Base-by-base conservation (phyloP, 306 rosid genomes). In the Gillenia trifoliata region DNA sequence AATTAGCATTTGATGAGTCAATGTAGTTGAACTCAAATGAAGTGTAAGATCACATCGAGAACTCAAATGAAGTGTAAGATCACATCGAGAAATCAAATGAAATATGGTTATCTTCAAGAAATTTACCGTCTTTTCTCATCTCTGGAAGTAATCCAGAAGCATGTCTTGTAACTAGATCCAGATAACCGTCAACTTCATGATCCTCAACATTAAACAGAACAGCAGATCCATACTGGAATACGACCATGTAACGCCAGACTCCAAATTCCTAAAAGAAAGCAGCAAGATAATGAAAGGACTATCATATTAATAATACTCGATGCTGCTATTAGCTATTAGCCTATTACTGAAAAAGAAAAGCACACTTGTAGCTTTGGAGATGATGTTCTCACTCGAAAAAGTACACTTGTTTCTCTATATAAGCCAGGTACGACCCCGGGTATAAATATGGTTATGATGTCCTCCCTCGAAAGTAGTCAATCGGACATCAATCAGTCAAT, bases 141-240 rank as follows among this genome's bases (percentile, higher is more conserved):
- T 94, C 99, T 66, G 77, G 85, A 78, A 94, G 96, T 83, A 92
- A 72, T 69, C 96, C 93, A 67, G 96, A 90, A 67, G 99, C 90
- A 85, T 94, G 96, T 83, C 90, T 86, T 86, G 75, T 83, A 64
- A 92, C 91, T 62, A 92, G 64, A 43, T 81, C 88, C 54, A 92
- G 82, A 83, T 90, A 92, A 75, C 47, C 57, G 67, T 92, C 93
- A 70, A 87, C 92, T 86, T 94, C 99, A 75, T 88, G 89, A 72
- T 94, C 97, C 74, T 92, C 96, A 15, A 94, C 85, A 69, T 94
- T 94, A 84, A 94, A 94, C 78, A 94, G 77, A 77, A 94, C 96
- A 40, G 96, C 90, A 70, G 97, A 94, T 52, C 99, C 99, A 71
- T 94, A 92, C 73, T 94, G 97, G 82, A 83, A 94, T 26, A 94